Base-by-base conservation (phyloP, 1,284 basidiomycete species). In the Ceratobasidium theobromae region DNA sequence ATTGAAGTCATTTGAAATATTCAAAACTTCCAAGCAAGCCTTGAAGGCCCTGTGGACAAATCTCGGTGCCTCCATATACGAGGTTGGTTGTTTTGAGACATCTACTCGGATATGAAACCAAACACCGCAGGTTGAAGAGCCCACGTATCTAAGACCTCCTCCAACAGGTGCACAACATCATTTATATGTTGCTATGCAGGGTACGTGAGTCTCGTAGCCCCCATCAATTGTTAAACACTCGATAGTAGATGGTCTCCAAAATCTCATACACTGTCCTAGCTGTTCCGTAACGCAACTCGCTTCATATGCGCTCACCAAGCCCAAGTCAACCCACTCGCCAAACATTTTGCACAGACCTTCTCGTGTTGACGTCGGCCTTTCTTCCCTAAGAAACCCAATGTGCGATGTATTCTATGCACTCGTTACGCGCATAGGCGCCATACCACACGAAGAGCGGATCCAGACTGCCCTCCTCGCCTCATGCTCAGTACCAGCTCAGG, bases 381-480 rank as follows among this genome's bases (percentile, higher is more conserved):
- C 57, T 23, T 32, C 57, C 23, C 57, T 62, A 18, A 45, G 28
- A 21, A 41, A 62, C 27, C 57, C 45, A 6, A 25, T 23, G 12
- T 25, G 57, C n/a, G 46, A 62, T 35, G 18, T 62, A 1, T 51
- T 62, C 16, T 62, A 51, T 35, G 45, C 57, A 14, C 46, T 51
- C 6, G 57, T 62, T 25, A 62, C 57, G 12, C 30, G 57, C 12
- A 30, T 33, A n/a, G 45, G 57, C n/a, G 25, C 28, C 18, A 43
- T 18, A 9, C 55, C 55, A 21, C 55, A 60, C 30, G 55, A 60
- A 38, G 55, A 60, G 5, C 55, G 55, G 12, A 62, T 62, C 3
- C 57, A 28, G 16, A 33, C 57, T 16, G 46, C 46, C 4, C 57
- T 62, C 32, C 46, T 51, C 21, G 57, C 46, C 16, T 62, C 57